Percentiles rank a stretch among this genome's conserved stretches.
These are phyloP conservation scores for Oryza glaberrima DNA, from an alignment of 176 grass and related monocot species.

Conservation along the genomic window DNA sequence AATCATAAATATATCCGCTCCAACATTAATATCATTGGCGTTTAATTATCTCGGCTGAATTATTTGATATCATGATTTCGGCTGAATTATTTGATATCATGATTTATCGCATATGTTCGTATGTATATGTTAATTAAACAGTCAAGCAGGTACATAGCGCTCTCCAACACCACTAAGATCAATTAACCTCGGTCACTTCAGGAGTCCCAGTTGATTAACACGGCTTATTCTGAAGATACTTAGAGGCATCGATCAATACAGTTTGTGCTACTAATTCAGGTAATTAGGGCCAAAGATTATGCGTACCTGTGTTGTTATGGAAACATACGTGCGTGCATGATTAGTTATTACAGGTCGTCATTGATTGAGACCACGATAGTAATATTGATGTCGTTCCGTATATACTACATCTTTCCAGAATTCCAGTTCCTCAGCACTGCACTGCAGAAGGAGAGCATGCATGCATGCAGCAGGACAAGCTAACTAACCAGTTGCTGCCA, in stretches of 20 bases:
- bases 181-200: neutral
- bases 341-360: neutral
- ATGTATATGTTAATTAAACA: neutral
- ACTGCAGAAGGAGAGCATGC: neutral
- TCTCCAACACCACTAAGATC: neutral
- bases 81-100: neutral
- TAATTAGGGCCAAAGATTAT: neutral
- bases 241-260: neutral
- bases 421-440: neutral
- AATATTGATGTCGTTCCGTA: neutral
- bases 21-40: neutral
- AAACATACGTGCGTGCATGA: neutral
- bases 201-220: neutral
- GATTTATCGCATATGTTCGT: neutral
- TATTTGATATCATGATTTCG: neutral
- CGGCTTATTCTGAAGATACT: neutral
- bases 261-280: neutral
- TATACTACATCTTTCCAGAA: neutral
- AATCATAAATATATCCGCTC: neutral
- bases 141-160: neutral
- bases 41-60: neutral
- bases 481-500: slow-evolving; percentile 22
- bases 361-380: neutral
- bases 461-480: neutral
- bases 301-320: neutral